Base-by-base conservation (phyloP, 2,329 filamentous ascomycete genomes). In the Arthrinium phaeospermum region DNA sequence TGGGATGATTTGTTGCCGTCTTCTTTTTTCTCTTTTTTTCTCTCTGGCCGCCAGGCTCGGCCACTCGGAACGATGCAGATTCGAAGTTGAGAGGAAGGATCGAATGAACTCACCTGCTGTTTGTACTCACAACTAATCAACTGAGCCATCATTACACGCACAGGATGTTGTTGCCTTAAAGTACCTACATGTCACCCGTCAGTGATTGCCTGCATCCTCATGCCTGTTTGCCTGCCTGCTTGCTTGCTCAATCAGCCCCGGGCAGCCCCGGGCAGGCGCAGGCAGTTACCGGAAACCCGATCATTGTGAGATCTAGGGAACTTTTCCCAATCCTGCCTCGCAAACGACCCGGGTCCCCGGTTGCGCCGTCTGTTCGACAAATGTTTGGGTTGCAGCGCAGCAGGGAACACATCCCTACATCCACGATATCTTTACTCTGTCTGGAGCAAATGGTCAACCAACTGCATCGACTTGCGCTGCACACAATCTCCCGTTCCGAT, bases 1-100 rank as follows among this genome's bases (percentile, higher is more conserved):
- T n/a, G 30, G 57, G 34, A 64, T n/a, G 34, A 41, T 64, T 64
- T 41, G 34, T 61, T 34, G 27, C 34, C 57, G 34, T 64, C 19
- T 22, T 64, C n/a, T 3, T 34, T n/a, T 34, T 19, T n/a, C 27
- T 30, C 4, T 30, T 30, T 64, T 24, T 3, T 34, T 64, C n/a
- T 34, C n/a, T 34, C 34, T n/a, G 57, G 22, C 57, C 34, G 34
- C 57, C 34, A 22, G 8, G 41, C 22, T 64, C 57, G 57, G 57
- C 57, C 57, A 64, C 57, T 64, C 30, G 57, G 57, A 64, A 41
- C 16, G 57, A 64, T 64, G 57, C 57, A 64, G 57, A 64, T 64
- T 64, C 22, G 57, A 41, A 19, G n/a, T n/a, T n/a, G n/a, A n/a
- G 57, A 41, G 34, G 57, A 13, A 49, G 13, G 13, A 41, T 41